Evolutionary conservation across 768 basidiomycete species (phyloP).

Genomic region (Lactarius akahatsu): DNA sequence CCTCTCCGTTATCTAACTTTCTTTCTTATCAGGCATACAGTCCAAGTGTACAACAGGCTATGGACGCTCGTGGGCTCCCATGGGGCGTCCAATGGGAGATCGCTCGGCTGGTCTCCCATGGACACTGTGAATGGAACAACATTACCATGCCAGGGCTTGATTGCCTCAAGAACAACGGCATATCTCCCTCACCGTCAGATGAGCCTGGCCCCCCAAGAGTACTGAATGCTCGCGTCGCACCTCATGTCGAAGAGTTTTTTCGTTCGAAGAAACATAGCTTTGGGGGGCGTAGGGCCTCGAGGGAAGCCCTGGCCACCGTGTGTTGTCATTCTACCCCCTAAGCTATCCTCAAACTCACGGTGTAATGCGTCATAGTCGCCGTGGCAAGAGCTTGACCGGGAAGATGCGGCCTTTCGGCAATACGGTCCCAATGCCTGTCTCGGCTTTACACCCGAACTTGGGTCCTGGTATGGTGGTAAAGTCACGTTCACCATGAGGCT

Average conservation of each 20-base stretch:
- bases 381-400: conserved; percentile 61
- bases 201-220: background rate
- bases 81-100: conserved; percentile 56
- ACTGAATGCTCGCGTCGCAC: background rate
- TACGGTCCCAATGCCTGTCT: conserved; percentile 41
- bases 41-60: conserved; percentile 9
- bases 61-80: conserved; percentile 25
- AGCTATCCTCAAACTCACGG: conserved; percentile 20
- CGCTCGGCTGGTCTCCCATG: conserved; percentile 42
- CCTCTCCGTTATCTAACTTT: background rate
- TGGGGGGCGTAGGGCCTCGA: background rate
- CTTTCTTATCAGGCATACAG: conserved; percentile 19
- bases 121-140: conserved; percentile 35
- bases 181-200: background rate
- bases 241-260: conserved; percentile 10
- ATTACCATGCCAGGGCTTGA: conserved; percentile 37
- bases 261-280: conserved; percentile 1
- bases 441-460: conserved; percentile 37
- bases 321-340: conserved; percentile 18
- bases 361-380: conserved; percentile 44
- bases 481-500: conserved; percentile 52
- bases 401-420: conserved; percentile 43
- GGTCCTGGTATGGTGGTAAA: conserved; percentile 61
- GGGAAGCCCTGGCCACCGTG: conserved; percentile 15
- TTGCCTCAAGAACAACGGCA: conserved; percentile 26